Conservation (phyloP, 2,329 filamentous ascomycete species). For the Aspergillus sp. region DNA sequence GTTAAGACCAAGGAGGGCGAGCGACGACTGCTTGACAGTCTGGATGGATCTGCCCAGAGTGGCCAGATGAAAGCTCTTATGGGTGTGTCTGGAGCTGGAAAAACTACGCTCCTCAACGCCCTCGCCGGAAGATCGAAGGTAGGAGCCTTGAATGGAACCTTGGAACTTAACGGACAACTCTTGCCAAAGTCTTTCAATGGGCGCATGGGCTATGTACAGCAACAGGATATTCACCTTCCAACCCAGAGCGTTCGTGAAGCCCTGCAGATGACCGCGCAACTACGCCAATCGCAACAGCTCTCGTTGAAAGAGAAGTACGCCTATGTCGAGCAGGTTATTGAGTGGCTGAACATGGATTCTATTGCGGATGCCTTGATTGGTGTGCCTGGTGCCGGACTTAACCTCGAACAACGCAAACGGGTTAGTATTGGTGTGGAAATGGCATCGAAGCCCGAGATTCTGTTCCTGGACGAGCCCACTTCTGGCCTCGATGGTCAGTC, state of each 20-base stretch:
- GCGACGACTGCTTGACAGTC: slow-evolving; percentile 36
- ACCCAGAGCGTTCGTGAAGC: slow-evolving; percentile 62
- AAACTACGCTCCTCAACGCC: slow-evolving; percentile 37
- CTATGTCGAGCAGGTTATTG: slow-evolving; percentile 63
- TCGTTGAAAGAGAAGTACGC: slow-evolving; percentile 59
- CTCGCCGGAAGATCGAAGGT: slow-evolving; percentile 5
- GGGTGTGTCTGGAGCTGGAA: slow-evolving; percentile 64
- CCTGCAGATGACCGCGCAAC: slow-evolving; percentile 60
- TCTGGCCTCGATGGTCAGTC: slow-evolving; percentile 57
- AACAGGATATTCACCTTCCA: slow-evolving; percentile 61
- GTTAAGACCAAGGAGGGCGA: background rate
- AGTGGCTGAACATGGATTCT: slow-evolving; percentile 62
- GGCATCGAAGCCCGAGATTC: slow-evolving; percentile 44
- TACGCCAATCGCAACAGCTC: slow-evolving; percentile 57
- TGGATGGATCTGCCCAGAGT: slow-evolving; percentile 45
- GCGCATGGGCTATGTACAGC: slow-evolving; percentile 53
- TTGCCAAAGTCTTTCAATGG: slow-evolving; percentile 51
- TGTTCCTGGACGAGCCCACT: slow-evolving; percentile 61
- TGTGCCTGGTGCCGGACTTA: slow-evolving; percentile 56
- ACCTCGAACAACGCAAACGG: slow-evolving; percentile 44
- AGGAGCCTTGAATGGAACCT: background rate
- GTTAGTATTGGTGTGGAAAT: slow-evolving; percentile 28
- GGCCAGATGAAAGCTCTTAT: slow-evolving; percentile 47
- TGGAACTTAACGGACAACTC: background rate
- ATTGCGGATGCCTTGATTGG: slow-evolving; percentile 65